Base-by-base conservation (phyloP, 139 green algal genomes). In the Pseudopediastrum boryanum region DNA sequence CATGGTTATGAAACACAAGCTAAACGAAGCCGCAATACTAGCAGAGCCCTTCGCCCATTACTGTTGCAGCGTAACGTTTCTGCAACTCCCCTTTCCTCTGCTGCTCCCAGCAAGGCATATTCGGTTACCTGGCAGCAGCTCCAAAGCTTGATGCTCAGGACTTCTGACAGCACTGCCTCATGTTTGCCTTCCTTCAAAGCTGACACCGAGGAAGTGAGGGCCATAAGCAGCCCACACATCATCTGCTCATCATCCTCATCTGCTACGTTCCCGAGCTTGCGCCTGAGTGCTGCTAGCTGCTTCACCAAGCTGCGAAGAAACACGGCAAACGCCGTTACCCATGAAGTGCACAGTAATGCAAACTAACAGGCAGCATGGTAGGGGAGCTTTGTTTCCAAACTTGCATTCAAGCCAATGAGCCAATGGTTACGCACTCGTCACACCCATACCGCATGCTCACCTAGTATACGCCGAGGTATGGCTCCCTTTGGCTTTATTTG, bases 81-180 rank as follows among this genome's bases (percentile, higher is more conserved):
- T n/a, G n/a, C n/a, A n/a, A n/a, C n/a, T n/a, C n/a, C n/a, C n/a
- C n/a, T n/a, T n/a, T n/a, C n/a, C n/a, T n/a, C n/a, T n/a, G n/a
- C n/a, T n/a, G n/a, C n/a, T n/a, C n/a, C n/a, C n/a, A n/a, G n/a
- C n/a, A n/a, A n/a, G n/a, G n/a, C n/a, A n/a, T n/a, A n/a, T n/a
- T n/a, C n/a, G n/a, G n/a, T n/a, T n/a, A 92, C 88, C 85, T 81
- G 72, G 1, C 62, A 64, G 0, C 74, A 50, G 25, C 50, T 74
- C 91, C 90, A 95, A 21, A 94, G 42, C 13, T 72, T 72, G 9
- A 93, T 80, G 27, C 84, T 78, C 27, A 96, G 81, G 2, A 93
- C 36, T 16, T 88, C 72, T 0, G 70, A 59, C 4, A 93, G 62
- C n/a, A 91, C n/a, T 0, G 31, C 33, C 13, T 90, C 85, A 46